These are phyloP conservation scores for Shiraia sp. DNA, from an alignment of 2,329 filamentous ascomycete species.

Conservation along the genomic window DNA sequence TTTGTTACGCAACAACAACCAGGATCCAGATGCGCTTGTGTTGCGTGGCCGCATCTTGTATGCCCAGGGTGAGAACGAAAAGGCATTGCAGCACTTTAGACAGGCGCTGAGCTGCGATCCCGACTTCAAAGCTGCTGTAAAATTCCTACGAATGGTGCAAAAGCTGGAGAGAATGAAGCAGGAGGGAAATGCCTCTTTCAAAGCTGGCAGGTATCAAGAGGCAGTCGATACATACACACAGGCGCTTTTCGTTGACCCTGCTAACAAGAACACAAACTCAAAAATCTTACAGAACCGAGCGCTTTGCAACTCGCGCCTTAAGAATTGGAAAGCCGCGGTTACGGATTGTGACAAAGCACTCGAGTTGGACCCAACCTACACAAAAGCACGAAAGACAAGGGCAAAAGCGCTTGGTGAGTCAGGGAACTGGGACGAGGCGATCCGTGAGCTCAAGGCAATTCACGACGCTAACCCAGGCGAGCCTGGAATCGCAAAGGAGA, in stretches of 20 bases:
- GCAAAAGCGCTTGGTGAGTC: constrained; percentile 85
- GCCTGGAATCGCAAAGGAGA: constrained; percentile 77
- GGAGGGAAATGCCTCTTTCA: constrained; percentile 89
- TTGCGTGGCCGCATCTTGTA: constrained; percentile 87
- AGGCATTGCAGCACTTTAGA: constrained; percentile 89
- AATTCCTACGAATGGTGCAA: constrained; percentile 86
- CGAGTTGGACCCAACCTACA: constrained; percentile 79
- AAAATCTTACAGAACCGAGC: constrained; percentile 95
- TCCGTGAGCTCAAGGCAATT: constrained; percentile 85
- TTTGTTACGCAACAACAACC: constrained; percentile 80
- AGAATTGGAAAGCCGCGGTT: constrained; percentile 80
- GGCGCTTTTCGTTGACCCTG: constrained; percentile 81
- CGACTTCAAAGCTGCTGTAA: constrained; percentile 85
- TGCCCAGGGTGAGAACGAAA: constrained; percentile 89
- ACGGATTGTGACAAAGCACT: constrained; percentile 84
- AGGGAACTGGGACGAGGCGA: constrained; percentile 89
- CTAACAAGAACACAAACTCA: constrained; percentile 89
- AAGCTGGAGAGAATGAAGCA: constrained; percentile 93
- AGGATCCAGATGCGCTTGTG: constrained; percentile 92
- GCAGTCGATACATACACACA: constrained; percentile 84
- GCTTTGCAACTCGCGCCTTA: constrained; percentile 79
- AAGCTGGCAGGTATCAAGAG: constrained; percentile 75
- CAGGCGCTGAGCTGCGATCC: constrained; percentile 89
- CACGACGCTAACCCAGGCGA: constrained; percentile 83
- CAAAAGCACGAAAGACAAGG: constrained; percentile 90